Evolutionary conservation across 768 basidiomycete genomes (phyloP).

Genomic region (Cubamyces sp.): DNA sequence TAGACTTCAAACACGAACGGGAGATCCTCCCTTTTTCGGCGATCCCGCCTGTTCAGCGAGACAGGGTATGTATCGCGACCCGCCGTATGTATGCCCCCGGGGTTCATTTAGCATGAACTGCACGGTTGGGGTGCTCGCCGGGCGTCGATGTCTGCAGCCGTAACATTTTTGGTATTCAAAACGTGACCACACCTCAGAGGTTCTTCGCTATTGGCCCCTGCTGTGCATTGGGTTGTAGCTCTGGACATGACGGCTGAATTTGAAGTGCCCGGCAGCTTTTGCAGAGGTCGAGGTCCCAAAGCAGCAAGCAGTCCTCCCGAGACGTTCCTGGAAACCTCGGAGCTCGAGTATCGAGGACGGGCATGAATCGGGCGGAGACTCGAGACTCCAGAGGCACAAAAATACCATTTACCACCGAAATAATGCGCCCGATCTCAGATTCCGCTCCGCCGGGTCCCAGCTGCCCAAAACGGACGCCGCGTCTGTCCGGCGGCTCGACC

Average conservation of each 20-base stretch:
- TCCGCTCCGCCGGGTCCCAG: not conserved
- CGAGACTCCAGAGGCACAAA: too few species aligned
- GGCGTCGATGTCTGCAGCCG: not conserved
- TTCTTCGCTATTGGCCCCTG: not conserved
- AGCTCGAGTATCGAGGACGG: too few species aligned
- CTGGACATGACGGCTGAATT: not conserved
- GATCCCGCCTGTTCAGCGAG: not conserved
- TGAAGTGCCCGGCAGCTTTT: constrained; percentile 1
- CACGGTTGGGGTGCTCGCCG: not conserved
- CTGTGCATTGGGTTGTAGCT: not conserved
- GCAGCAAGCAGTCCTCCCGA: not conserved
- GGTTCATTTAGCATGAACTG: too few species aligned
- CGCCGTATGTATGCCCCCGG: too few species aligned
- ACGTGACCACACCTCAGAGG: too few species aligned
- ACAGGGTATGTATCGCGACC: not conserved
- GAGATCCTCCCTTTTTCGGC: not conserved
- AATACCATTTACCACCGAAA: too few species aligned
- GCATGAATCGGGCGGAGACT: too few species aligned
- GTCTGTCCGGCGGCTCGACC: too few species aligned
- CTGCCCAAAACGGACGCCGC: too few species aligned
- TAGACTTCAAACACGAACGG: not conserved
- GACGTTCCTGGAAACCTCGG: constrained; percentile 3
- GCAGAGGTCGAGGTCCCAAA: not conserved
- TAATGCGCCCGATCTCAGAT: constrained; percentile 9
- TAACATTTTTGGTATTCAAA: not conserved